Conservation (phyloP, 805 yeast species). For the Lipomyces mesembrius region DNA sequence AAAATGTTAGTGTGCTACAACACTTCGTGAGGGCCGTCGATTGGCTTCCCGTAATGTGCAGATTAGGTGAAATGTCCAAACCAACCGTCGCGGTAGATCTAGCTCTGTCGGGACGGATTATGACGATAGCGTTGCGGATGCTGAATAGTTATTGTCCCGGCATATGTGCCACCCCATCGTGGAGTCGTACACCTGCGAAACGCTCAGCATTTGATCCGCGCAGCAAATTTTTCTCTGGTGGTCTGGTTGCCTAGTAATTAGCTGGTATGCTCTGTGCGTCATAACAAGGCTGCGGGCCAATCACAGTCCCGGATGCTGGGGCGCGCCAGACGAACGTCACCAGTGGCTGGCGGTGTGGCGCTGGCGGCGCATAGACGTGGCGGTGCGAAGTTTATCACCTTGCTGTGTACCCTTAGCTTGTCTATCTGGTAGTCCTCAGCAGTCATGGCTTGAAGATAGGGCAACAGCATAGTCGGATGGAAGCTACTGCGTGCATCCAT, state of each 20-base stretch:
- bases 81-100: not conserved
- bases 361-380: constrained; percentile 11
- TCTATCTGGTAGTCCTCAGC: not conserved
- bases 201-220: not conserved
- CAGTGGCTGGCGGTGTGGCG: constrained; percentile 10
- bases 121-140: not conserved
- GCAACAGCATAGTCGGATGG: not conserved
- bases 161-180: not conserved
- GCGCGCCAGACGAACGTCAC: not conserved
- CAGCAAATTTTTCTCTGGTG: not conserved
- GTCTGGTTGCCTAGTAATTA: not conserved
- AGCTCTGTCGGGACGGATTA: not conserved
- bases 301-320: not conserved
- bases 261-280: too few relatives aligned
- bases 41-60: too few relatives aligned
- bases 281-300: not conserved
- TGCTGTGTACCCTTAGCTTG: not conserved
- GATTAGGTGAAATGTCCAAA: too few relatives aligned
- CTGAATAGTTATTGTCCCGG: not conserved
- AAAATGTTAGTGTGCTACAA: too few relatives aligned
- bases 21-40: too few relatives aligned
- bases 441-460: not conserved
- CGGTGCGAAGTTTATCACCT: not conserved
- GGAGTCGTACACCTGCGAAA: not conserved
- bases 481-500: not conserved